Evolutionary conservation across 2,329 filamentous ascomycete species (phyloP), one percentile per base, ranked within the genome.

Genomic region (Rhynchosporium secalis): DNA sequence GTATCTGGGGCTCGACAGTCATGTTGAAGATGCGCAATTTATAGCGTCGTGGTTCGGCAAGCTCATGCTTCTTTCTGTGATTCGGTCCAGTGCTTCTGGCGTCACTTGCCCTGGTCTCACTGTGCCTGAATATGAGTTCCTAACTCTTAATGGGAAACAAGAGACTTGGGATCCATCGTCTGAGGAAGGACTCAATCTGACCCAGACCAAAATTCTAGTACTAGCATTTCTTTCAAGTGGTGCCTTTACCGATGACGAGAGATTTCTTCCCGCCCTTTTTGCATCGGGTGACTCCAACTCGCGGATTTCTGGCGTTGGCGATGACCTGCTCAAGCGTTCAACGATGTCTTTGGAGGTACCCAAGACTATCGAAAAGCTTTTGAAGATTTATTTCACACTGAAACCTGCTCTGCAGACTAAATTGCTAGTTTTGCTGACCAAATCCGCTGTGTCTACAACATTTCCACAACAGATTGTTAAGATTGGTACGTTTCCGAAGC

Each of bases 271-370:
- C 0, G 89, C 92, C 0, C 77, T 98, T 1, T 92, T 90, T 73
- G 92, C 93, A 4, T 88, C 92, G 31, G 88, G 92, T 0, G 93
- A 93, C 75, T 79, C 87, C 1, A 95, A 97, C 67, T 91, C 88
- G 41, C 85, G 89, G 8, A 87, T 97, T 43, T 87, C 90, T 10
- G 86, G 89, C n/a, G 79, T 91, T n/a, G 94, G 91, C 0, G 92
- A 97, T 61, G 92, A 96, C 70, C 85, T 96, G 55, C 76, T 98
- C 67, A 99, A 97, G 76, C 83, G 93, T 67, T 89, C 85, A 36
- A 83, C 85, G 1, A 83, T 90, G 8, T 86, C 90, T 8, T 78
- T 97, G 31, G 94, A 98, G 73, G 83, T 91, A 65, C 70, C 79
- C 9, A 69, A 74, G 0, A 75, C 92, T 1, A 80, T 96, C 3